These are phyloP conservation scores for Cynara cardunculus DNA, from an alignment of 129 eudicot genomes.

Conservation along the genomic window DNA sequence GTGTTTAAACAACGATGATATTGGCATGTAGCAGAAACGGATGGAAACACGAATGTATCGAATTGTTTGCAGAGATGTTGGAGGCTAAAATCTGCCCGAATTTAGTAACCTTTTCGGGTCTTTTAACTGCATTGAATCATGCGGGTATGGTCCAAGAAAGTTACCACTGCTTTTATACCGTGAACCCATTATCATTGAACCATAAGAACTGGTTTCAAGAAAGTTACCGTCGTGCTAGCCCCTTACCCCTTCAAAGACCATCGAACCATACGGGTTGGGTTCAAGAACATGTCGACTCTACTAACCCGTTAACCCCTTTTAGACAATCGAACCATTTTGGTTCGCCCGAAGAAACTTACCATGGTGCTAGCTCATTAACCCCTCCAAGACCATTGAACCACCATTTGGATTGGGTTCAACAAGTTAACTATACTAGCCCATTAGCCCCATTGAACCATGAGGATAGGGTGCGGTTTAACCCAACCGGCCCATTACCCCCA, in stretches of 20 bases:
- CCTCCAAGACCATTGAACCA: neutral
- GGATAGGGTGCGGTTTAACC: no score
- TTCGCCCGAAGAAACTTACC: neutral
- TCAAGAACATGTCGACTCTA: neutral
- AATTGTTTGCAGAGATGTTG: slow-evolving; percentile 19
- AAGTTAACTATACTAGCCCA: neutral
- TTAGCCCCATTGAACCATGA: neutral
- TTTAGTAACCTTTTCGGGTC: slow-evolving; percentile 16
- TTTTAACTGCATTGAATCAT: slow-evolving; percentile 2
- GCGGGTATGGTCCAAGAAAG: neutral
- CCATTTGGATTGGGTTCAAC: neutral
- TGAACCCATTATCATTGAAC: neutral
- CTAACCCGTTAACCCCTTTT: neutral
- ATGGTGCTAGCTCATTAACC: neutral
- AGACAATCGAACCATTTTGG: neutral
- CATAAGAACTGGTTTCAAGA: neutral
- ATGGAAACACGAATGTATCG: neutral
- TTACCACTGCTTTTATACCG: neutral
- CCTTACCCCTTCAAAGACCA: slow-evolving; percentile 1
- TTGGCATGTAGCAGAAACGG: slow-evolving; percentile 2
- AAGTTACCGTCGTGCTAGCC: neutral
- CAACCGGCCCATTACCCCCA: no score
- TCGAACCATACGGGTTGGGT: neutral
- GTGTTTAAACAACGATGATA: slow-evolving; percentile 31
- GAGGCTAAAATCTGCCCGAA: slow-evolving; percentile 16